A percentile compares a stretch with the other conserved stretches of the same genome.
These are phyloP conservation scores for Reticulascus tulasneorum DNA, from an alignment of 2,329 filamentous ascomycete species.

Conservation along the genomic window DNA sequence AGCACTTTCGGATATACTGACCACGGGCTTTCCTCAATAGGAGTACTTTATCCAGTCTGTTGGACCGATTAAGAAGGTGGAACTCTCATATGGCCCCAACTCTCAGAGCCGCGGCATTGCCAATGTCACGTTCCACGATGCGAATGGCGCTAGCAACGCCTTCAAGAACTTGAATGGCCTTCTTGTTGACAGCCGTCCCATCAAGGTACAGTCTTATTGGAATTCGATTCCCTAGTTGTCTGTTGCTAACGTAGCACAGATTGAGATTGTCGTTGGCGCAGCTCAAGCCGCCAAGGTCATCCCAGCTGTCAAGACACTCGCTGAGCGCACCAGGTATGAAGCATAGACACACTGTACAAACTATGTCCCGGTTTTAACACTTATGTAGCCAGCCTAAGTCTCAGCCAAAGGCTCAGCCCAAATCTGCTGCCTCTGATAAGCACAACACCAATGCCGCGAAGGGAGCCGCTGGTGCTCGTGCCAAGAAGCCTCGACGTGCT, in stretches of 20 bases:
- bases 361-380: no score
- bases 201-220: conserved; percentile 64
- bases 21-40: conserved; percentile 64
- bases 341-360: no score
- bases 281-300: conserved; percentile 64
- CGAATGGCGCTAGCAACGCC: conserved; percentile 80
- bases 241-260: conserved; percentile 45
- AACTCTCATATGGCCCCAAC: conserved; percentile 88
- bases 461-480: conserved; percentile 39
- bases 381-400: conserved; percentile 29
- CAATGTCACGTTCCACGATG: conserved; percentile 78
- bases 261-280: conserved; percentile 86
- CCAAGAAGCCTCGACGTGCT: conserved; percentile 48
- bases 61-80: conserved; percentile 85
- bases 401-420: conserved; percentile 70
- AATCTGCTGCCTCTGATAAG: conserved; percentile 76
- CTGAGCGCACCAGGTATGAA: conserved; percentile 73
- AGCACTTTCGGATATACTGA: conserved; percentile 58
- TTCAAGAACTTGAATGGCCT: conserved; percentile 82
- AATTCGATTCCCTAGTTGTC: neutral
- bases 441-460: conserved; percentile 48
- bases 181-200: conserved; percentile 81
- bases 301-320: conserved; percentile 63
- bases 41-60: conserved; percentile 91
- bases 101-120: conserved; percentile 89